A percentile compares a stretch with the other conserved stretches of the same genome.
Evolutionary conservation across 164 flowering plant genomes (phyloP).

Genomic region (Dillenia suffruticosa): DNA sequence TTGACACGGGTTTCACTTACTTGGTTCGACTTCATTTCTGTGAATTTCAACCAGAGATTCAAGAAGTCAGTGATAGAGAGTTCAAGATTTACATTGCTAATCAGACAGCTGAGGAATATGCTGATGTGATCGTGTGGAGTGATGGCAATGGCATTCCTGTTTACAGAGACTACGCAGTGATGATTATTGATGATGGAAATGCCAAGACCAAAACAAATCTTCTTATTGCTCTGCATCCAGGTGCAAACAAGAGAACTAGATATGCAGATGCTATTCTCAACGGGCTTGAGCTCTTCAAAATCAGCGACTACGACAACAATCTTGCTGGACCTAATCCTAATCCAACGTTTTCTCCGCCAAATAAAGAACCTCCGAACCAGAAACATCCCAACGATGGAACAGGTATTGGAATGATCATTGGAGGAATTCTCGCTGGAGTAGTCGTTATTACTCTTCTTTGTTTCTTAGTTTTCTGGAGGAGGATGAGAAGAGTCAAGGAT

Average conservation of each 20-base stretch:
- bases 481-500: neutral
- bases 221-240: conserved; percentile 26
- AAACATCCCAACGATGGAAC: neutral
- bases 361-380: neutral
- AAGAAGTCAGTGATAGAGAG: neutral
- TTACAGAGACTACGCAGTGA: conserved; percentile 24
- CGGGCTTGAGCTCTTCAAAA: conserved; percentile 7
- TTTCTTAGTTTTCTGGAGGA: conserved; percentile 9
- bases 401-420: neutral
- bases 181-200: neutral
- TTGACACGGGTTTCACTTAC: conserved; percentile 32
- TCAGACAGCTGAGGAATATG: conserved; percentile 12
- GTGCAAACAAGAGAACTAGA: neutral
- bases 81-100: conserved; percentile 26
- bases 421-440: conserved; percentile 4
- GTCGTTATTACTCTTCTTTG: neutral
- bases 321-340: conserved; percentile 1
- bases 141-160: conserved; percentile 16
- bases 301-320: too few species aligned
- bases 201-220: conserved; percentile 6
- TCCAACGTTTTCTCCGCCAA: too few species aligned
- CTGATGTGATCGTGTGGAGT: conserved; percentile 17
- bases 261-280: conserved; percentile 33
- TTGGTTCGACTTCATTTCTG: conserved; percentile 42
- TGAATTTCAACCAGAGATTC: conserved; percentile 9